Base-by-base conservation (phyloP, 805 yeast genomes). In the Hanseniaspora lindneri region DNA sequence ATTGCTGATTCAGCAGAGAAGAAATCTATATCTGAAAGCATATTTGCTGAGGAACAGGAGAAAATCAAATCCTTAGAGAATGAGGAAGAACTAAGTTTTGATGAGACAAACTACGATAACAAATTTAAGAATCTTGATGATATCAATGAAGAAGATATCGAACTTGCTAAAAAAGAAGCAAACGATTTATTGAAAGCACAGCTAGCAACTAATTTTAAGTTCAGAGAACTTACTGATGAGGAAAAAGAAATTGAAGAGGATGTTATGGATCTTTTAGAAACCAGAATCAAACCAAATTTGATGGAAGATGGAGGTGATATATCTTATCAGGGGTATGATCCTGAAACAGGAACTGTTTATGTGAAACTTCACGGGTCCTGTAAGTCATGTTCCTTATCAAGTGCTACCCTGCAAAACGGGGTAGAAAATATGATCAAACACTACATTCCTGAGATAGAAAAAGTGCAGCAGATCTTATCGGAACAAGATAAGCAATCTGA, bases 231-330 rank as follows among this genome's bases (percentile, higher is more conserved):
- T 39, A 56, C 60, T 10, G 94, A 81, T 41, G 84, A 79, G 43
- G 87, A 82, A 51, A 71, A 74, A 47, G 97, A 89, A 65, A 76
- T 86, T 1, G 82, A 86, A 39, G 78, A 83, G 27, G 82, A 88
- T 82, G 86, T 92, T 58, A 83, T 86, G 57, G 97, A 92, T 60
- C 72, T 92, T 50, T 80, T 94, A 50, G 94, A 83, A 52, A 92
- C 98, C 1, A 78, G 96, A 61, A 88, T 92, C 44, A 79, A 96
- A 60, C 99, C 99, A 1, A 96, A 97, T 1, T 87, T 92, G 51
- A 95, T 87, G 67, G 99, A 92, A 59, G 99, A 92, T 59, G 99
- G 99, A 53, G 99, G 99, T 29, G 97, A 92, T 60, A 80, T 92
- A 53, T 88, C 85, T 57, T 94, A 79, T 62, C 74, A 83, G 51